Evolutionary conservation across 2,329 filamentous ascomycete species (phyloP), one percentile per base, ranked within the genome.

Genomic region (Didymella lethalis): DNA sequence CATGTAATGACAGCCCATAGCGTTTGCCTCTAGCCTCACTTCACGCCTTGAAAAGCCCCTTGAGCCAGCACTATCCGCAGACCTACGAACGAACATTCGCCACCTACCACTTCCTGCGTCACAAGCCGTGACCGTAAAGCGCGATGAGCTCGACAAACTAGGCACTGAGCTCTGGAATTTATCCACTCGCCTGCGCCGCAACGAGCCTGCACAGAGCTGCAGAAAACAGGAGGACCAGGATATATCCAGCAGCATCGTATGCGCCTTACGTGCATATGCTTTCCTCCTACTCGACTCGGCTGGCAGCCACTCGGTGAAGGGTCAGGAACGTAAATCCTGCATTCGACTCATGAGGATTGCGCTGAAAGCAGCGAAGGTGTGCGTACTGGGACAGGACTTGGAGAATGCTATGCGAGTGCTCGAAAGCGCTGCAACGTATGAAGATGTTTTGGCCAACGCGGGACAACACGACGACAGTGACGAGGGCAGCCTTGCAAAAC

Each of bases 161-260:
- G 90, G 85, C 54, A 83, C 84, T 0, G 78, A 80, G 25, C 76
- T 92, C 7, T 92, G 89, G 90, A 92, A 92, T 63, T 70, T 84
- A 6, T 87, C 86, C 40, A 86, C 87, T 1, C 82, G 84, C 26
- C 69, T 86, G 34, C 69, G 66, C 38, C 72, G 74, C n/a, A 63
- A 72, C 32, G 64, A 64, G 0, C 4, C 47, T 3, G 51, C 44
- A 0, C 10, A 38, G 1, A 43, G 57, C 23, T 55, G 44, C 6
- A 78, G 75, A 36, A 75, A 79, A 7, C 70, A 80, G 49, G 69
- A 73, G 4, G 64, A 72, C 16, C 47, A 45, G 1, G 40, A 52
- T 7, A 74, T 61, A 56, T 68, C 26, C 43, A 66, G 61, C 46
- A 57, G 53, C 48, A 59, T 50, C 41, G 23, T 77, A 2, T 63